Evolutionary conservation across 495 filamentous ascomycete species (phyloP), one percentile per base, ranked within the genome.

Genomic region (Platismatia glauca): DNA sequence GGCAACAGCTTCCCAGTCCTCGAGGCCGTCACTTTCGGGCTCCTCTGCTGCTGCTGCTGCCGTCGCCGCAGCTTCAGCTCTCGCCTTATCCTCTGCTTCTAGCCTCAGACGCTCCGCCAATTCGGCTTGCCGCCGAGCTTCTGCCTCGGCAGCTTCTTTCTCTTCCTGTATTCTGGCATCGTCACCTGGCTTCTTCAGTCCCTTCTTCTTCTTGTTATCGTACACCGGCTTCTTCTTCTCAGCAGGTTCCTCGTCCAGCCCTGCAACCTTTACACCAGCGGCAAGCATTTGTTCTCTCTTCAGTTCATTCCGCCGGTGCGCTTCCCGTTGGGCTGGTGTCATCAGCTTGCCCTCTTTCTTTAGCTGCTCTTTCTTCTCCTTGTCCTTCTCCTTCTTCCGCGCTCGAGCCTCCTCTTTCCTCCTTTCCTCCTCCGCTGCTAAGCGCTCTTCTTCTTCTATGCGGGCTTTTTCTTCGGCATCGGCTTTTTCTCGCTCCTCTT

Each of bases 271-370:
- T 63, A 86, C 85, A 67, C 91, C 91, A 38, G 90, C 86, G 18
- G 84, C 91, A 71, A 96, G 79, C 92, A 97, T 92, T 74, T 97
- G 95, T 81, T 96, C 84, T 68, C 96, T 79, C 61, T 94, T 91
- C 69, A 89, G 76, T 72, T 97, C 89, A 70, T 91, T 88, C 64
- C 84, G 83, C 34, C 85, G 84, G 73, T 93, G 88, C 64, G 87
- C 87, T 68, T 96, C 91, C 69, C 85, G 89, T 74, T 99, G 91
- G 35, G 93, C 90, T 74, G 96, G 94, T 66, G 92, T 96, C 64
- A 96, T 79, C 68, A 91, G 91, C 72, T 95, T 97, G 69, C 95
- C 95, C 74, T 96, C 91, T 71, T 84, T 92, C 78, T 94, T 94
- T 20, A 96, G 82, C 75, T 96, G 89, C 69, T 99, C 95, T 65